Conservation (phyloP, 2,329 filamentous ascomycete species). For the Penicillium decumbens region DNA sequence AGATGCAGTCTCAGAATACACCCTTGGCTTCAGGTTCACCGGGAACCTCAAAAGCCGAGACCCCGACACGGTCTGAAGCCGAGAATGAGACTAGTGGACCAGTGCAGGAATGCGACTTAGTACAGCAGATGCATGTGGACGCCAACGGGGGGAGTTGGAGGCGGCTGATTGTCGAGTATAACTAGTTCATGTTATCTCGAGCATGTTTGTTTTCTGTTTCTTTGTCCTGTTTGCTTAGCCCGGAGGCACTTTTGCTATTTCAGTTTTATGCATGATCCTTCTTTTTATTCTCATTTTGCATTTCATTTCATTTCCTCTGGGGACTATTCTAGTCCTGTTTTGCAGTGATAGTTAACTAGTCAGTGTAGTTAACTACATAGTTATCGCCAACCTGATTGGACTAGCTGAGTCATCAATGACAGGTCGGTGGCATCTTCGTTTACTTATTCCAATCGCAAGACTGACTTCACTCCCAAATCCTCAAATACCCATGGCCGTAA, state of each 20-base stretch:
- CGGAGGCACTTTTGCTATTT: background rate
- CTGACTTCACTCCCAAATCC: background rate
- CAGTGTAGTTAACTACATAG: no score
- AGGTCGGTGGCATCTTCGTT: conserved; percentile 9
- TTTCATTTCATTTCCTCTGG: no score
- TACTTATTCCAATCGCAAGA: background rate
- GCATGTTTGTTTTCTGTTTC: background rate
- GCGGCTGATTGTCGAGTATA: conserved; percentile 36
- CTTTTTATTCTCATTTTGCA: background rate
- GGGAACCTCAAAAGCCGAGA: background rate
- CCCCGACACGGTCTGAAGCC: conserved; percentile 11
- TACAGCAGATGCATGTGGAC: conserved; percentile 32
- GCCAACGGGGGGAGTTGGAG: conserved; percentile 32
- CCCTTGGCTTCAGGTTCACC: background rate
- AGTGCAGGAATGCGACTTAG: conserved; percentile 29
- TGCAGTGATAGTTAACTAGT: no score
- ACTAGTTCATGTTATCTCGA: conserved; percentile 12
- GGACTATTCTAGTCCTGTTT: no score
- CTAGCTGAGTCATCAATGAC: conserved; percentile 11
- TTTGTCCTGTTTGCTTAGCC: background rate
- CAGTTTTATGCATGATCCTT: conserved; percentile 3
- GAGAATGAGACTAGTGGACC: background rate
- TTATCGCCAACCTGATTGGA: background rate
- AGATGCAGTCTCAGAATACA: conserved; percentile 4
- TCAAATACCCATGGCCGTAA: conserved; percentile 14